These are phyloP conservation scores for Berberis thunbergii DNA, from an alignment of 164 flowering plant genomes.

Conservation along the genomic window DNA sequence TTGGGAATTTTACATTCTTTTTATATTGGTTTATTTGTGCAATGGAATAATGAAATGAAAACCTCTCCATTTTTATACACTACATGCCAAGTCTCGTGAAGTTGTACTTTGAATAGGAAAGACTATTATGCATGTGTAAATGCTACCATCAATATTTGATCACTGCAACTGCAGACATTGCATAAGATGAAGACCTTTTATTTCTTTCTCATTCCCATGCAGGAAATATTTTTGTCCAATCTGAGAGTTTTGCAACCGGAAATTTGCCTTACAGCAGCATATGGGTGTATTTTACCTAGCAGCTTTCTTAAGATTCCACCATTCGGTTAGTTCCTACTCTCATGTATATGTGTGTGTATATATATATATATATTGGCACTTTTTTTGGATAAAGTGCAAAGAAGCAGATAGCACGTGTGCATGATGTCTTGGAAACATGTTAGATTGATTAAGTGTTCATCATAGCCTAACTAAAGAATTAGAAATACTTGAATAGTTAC, in stretches of 20 bases:
- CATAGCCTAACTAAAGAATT: no score
- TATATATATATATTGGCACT: neutral
- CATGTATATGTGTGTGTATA: neutral
- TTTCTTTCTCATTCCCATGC: conserved; percentile 16
- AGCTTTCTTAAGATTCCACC: conserved; percentile 79
- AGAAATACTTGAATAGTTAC: no score
- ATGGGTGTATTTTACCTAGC: conserved; percentile 89
- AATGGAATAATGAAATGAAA: no score
- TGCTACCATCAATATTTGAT: neutral
- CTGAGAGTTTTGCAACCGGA: conserved; percentile 74
- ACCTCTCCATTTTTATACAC: no score
- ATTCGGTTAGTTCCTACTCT: conserved; percentile 44
- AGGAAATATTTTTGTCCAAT: conserved; percentile 72
- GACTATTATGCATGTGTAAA: no score
- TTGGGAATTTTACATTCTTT: no score
- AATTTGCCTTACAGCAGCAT: conserved; percentile 92
- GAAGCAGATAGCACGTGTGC: neutral
- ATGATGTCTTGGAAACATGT: no score
- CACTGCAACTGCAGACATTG: neutral
- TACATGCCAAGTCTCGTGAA: no score
- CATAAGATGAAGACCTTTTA: neutral
- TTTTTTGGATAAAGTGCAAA: neutral
- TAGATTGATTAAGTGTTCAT: no score
- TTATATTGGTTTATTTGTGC: no score
- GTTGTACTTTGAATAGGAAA: no score